Evolutionary conservation across 2,329 filamentous ascomycete species (phyloP).

Genomic region (Neophaeococcomyces aloes): DNA sequence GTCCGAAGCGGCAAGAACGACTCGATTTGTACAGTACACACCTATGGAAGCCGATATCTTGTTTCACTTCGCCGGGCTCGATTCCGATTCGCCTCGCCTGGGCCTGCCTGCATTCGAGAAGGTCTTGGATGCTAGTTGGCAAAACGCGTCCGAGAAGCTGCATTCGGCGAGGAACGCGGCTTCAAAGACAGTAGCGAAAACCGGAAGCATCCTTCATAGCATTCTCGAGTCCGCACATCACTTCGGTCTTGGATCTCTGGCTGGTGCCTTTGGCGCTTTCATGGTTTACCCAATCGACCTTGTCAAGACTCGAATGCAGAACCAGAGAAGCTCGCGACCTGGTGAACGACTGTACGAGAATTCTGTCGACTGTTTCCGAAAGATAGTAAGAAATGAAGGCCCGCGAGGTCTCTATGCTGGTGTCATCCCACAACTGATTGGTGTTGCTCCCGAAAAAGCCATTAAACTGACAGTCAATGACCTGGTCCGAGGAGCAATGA

Average conservation of each 20-base stretch:
- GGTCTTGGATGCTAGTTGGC: slow-evolving; percentile 89
- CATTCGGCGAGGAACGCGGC: slow-evolving; percentile 33
- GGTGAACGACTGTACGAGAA: slow-evolving; percentile 93
- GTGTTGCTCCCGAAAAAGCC: slow-evolving; percentile 97
- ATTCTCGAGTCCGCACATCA: slow-evolving; percentile 74
- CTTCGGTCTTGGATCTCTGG: slow-evolving; percentile 78
- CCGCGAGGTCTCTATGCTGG: slow-evolving; percentile 85
- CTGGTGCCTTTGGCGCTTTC: slow-evolving; percentile 94
- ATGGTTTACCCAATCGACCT: slow-evolving; percentile 99
- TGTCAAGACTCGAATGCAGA: slow-evolving; percentile 97
- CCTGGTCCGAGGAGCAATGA: slow-evolving; percentile 66
- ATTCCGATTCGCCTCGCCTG: slow-evolving; percentile 77
- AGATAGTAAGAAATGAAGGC: slow-evolving; percentile 88
- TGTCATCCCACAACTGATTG: slow-evolving; percentile 86
- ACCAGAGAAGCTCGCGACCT: slow-evolving; percentile 73
- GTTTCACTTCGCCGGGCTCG: slow-evolving; percentile 93
- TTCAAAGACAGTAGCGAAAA: slow-evolving; percentile 45
- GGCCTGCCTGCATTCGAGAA: slow-evolving; percentile 80
- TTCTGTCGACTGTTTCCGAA: slow-evolving; percentile 86
- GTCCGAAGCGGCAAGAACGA: slow-evolving; percentile 82
- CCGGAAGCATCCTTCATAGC: slow-evolving; percentile 50
- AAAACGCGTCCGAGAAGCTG: slow-evolving; percentile 48
- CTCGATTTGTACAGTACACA: slow-evolving; percentile 90
- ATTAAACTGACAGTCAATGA: slow-evolving; percentile 99
- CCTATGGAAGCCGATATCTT: slow-evolving; percentile 98